Conservation (phyloP, 2,329 filamentous ascomycete genomes). For the Arthrocladium fulminans region DNA sequence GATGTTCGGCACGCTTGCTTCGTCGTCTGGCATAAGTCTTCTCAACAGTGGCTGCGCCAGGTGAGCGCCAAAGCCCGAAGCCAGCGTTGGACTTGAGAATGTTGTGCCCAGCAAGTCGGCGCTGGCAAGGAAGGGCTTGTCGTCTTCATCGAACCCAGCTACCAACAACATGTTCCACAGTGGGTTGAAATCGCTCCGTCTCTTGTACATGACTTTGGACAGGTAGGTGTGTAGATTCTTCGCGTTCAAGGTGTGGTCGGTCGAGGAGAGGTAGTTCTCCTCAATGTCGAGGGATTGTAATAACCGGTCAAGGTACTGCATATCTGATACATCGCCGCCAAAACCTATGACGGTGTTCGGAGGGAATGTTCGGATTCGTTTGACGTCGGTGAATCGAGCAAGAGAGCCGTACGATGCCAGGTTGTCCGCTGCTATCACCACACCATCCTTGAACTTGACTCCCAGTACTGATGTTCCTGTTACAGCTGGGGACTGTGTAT, state of each 20-base stretch:
- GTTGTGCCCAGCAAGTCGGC: constrained; percentile 90
- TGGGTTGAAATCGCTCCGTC: constrained; percentile 90
- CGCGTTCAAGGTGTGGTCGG: constrained; percentile 58
- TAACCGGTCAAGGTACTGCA: constrained; percentile 94
- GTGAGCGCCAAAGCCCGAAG: constrained; percentile 88
- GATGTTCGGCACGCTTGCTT: constrained; percentile 54
- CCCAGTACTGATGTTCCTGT: constrained; percentile 93
- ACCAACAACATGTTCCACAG: constrained; percentile 95
- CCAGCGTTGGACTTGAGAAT: constrained; percentile 76
- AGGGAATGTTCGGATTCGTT: constrained; percentile 86
- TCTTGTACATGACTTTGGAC: constrained; percentile 89
- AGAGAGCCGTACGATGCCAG: constrained; percentile 98
- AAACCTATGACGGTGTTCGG: constrained; percentile 79
- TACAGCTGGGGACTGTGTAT: constrained; percentile 87
- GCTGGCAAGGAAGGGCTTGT: constrained; percentile 79
- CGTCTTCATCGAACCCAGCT: constrained; percentile 71
- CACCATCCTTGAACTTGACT: constrained; percentile 91
- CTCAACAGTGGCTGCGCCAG: constrained; percentile 88
- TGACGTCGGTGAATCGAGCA: constrained; percentile 92
- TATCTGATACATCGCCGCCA: constrained; percentile 94
- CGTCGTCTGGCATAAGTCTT: constrained; percentile 74
- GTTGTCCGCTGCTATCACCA: constrained; percentile 95
- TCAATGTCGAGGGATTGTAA: constrained; percentile 77
- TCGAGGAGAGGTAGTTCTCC: constrained; percentile 66
- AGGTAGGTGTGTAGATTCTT: constrained; percentile 96